Evolutionary conservation across 495 filamentous ascomycete species (phyloP), one percentile per base, ranked within the genome.

Genomic region (Pseudoneurospora amorphoporcata): DNA sequence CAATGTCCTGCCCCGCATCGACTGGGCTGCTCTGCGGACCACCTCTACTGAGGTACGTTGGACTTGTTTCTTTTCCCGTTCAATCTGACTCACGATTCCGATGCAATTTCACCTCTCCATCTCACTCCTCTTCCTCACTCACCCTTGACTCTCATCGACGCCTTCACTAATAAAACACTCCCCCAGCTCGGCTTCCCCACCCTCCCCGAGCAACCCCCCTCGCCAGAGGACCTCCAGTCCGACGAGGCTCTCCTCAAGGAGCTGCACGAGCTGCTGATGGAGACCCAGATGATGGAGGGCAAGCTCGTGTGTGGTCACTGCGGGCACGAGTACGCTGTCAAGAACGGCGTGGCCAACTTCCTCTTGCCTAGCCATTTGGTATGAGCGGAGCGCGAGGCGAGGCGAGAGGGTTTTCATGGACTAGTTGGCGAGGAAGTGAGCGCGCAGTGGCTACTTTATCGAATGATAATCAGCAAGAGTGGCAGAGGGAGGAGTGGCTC

Each of bases 331-430:
- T 98, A 98, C 81, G 88, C 88, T 76, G 90, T 99, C 53, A 92
- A 92, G 78, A 94, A 98, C 82, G 96, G 95, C 32, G 97, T 98
- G 77, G 92, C 94, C 65, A 98, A 98, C 80, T 99, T 99, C 78
- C 84, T 99, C 75, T 83, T 99, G 79, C 95, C 95, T 19, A 94
- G 91, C 77, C 95, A 98, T 84, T 82, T 98, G 77, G 95, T 93
- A 70, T 88, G 79, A 82, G 29, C 8, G 38, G n/a, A 58, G 68
- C 38, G 69, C 35, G 43, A 29, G 14, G 74, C 17, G 73, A 23
- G 38, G 35, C 35, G 35, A 37, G 35, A 23, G 35, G 3, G 53
- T 61, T 61, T 61, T 23, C 17, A 47, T 47, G 43, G 43, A 47
- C 3, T 8, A 3, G n/a, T n/a, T 47, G 43, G 43, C 23, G 23